Conservation (phyloP, 345 rosid species). For the Pistacia atlantica region DNA sequence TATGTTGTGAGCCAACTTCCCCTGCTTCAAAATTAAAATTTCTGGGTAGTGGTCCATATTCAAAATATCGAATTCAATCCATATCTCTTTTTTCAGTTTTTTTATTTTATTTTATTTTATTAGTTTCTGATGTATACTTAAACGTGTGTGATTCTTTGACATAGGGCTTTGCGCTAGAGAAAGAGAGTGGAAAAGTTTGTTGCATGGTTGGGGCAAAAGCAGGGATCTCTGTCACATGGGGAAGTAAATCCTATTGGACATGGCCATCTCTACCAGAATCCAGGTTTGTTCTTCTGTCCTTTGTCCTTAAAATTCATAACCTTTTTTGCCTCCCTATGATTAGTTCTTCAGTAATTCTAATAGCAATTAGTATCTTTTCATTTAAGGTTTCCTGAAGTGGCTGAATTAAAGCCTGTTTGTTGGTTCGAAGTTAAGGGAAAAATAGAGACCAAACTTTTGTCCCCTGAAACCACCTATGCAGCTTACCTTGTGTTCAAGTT, state of each 20-base stretch:
- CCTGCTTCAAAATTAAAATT: too few species aligned
- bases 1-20: too few species aligned
- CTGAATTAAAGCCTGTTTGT: neutral
- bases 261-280: conserved; percentile 22
- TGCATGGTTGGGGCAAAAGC: conserved; percentile 18
- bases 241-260: conserved; percentile 31
- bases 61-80: too few species aligned
- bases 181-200: conserved; percentile 19
- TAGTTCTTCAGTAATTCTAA: too few species aligned
- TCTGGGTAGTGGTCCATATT: too few species aligned
- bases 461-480: conserved; percentile 26
- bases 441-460: conserved; percentile 22
- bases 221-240: conserved; percentile 7
- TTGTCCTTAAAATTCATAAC: too few species aligned
- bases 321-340: too few species aligned
- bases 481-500: conserved; percentile 30
- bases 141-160: conserved; percentile 2
- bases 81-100: too few species aligned
- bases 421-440: neutral
- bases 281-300: conserved; percentile 14
- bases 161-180: conserved; percentile 33
- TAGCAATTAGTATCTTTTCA: neutral
- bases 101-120: too few species aligned
- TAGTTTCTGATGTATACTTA: neutral
- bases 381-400: too few species aligned